These are phyloP conservation scores for Botryosphaeria agaves DNA, from an alignment of 2,329 filamentous ascomycete species.

Conservation along the genomic window DNA sequence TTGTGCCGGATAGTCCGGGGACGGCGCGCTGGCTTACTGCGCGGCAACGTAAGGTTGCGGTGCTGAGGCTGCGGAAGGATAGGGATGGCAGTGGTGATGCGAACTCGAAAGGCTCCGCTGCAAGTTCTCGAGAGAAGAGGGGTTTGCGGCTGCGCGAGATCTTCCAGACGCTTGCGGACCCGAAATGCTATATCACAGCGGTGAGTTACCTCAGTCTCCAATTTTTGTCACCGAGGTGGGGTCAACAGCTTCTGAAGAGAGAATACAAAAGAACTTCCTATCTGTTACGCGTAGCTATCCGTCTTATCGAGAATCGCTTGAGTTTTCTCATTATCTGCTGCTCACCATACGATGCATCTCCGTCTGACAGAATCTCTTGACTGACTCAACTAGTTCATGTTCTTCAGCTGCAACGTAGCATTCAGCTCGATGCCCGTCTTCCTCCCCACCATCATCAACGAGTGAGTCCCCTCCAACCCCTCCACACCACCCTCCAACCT, in stretches of 20 bases:
- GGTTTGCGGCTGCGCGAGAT: constrained; percentile 40
- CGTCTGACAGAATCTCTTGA: constrained; percentile 3
- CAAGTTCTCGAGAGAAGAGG: constrained; percentile 4
- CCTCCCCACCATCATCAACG: constrained; percentile 59
- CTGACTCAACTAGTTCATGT: constrained; percentile 37
- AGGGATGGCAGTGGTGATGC: constrained; percentile 13
- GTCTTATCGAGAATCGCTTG: too few relatives aligned
- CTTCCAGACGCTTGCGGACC: constrained; percentile 41
- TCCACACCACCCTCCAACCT: not conserved
- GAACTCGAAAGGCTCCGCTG: constrained; percentile 7
- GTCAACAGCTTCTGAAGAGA: too few relatives aligned
- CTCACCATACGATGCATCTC: too few relatives aligned
- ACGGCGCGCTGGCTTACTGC: constrained; percentile 23
- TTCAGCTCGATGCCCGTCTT: constrained; percentile 82
- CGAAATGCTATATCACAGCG: constrained; percentile 57
- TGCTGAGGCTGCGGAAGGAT: constrained; percentile 44
- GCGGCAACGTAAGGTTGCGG: constrained; percentile 44
- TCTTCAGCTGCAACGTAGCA: constrained; percentile 75
- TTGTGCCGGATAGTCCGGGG: constrained; percentile 58
- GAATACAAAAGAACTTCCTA: too few relatives aligned
- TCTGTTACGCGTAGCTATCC: too few relatives aligned
- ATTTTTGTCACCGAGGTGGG: too few relatives aligned
- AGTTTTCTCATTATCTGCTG: too few relatives aligned
- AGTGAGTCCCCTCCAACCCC: constrained; percentile 17
- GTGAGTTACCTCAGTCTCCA: constrained; percentile 16